Percentiles rank a stretch among this genome's conserved stretches.
These are phyloP conservation scores for Lasiodiplodia sp. DNA, from an alignment of 2,329 filamentous ascomycete genomes.

Conservation along the genomic window DNA sequence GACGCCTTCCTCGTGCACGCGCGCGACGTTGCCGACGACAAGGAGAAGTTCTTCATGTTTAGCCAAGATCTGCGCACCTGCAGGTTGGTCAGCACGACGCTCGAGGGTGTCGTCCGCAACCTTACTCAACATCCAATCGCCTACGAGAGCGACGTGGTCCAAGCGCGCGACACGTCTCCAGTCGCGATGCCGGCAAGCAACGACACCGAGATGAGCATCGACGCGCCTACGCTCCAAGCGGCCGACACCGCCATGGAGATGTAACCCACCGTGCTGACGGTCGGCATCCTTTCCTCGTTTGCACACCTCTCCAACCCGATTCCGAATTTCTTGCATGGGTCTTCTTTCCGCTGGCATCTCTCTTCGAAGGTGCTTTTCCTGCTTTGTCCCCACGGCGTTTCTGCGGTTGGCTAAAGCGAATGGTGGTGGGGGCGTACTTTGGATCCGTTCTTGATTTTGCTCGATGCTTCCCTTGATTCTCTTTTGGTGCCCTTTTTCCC, in stretches of 20 bases:
- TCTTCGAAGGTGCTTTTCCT: conserved; percentile 17
- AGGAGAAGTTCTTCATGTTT: conserved; percentile 29
- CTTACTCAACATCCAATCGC: conserved; percentile 30
- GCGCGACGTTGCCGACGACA: conserved; percentile 26
- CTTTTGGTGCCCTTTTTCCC: conserved; percentile 21
- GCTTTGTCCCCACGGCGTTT: conserved; percentile 27
- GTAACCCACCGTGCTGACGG: neutral
- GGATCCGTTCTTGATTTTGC: conserved; percentile 25
- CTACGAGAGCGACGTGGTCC: conserved; percentile 30
- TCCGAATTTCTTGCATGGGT: conserved; percentile 15
- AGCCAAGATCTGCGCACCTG: conserved; percentile 29
- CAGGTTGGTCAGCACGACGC: conserved; percentile 27
- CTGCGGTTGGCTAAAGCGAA: conserved; percentile 17
- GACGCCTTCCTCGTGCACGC: conserved; percentile 57
- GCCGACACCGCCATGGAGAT: conserved; percentile 29
- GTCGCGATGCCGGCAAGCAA: conserved; percentile 15
- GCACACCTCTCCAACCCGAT: conserved; percentile 1
- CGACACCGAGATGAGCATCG: conserved; percentile 30
- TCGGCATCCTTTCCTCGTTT: conserved; percentile 7
- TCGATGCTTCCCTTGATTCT: conserved; percentile 21
- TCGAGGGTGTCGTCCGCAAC: conserved; percentile 29
- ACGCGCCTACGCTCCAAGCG: conserved; percentile 11
- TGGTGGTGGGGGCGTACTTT: conserved; percentile 24
- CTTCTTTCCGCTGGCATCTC: conserved; percentile 15
- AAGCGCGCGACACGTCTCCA: conserved; percentile 24